Base-by-base conservation (phyloP, 78 protist genomes). In the Mantamonas sphyraenae region DNA sequence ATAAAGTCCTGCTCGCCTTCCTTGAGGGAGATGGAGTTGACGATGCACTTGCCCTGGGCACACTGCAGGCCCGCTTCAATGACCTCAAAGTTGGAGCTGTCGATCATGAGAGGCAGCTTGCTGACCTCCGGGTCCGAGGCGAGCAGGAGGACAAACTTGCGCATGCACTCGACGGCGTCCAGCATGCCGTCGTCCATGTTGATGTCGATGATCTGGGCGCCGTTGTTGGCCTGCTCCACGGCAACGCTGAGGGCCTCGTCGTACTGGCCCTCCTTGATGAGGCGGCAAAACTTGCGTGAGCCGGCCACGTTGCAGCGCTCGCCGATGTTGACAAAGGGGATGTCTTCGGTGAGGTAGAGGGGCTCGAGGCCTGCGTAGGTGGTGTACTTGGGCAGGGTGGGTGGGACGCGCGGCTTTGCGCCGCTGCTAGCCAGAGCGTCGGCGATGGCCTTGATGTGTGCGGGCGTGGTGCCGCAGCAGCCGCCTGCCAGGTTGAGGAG, bases 221-320 rank as follows among this genome's bases (percentile, higher is more conserved):
- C 98, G 12, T 59, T 64, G 66, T 95, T 94, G 3, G 93, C 97
- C 74, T 95, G 97, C 45, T 53, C 74, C 45, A 78, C 61, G 3
- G 96, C 96, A 28, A 93, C 76, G 22, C 82, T 83, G 3, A 90
- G 55, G 35, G 87, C 93, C 53, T 87, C 83, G 20, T 86, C 96
- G 73, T 73, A 97, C 45, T 96, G 37, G 67, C 71, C 70, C 17
- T 84, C 77, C 57, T 39, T 59, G 64, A 97, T 93, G 26, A 90
- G 73, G 38, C 86, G 68, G 60, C 83, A 79, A 81, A 96, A 97
- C 43, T 65, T 60, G 40, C 89, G 64, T 17, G 98, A 95, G 43
- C 99, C 99, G 3, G 95, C 87, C 10, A 97, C 95, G 79, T 97
- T 97, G 86, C 99, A 97, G n/a, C 98, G 81, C 84, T 97, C 99